Evolutionary conservation across 2,329 filamentous ascomycete species (phyloP), one percentile per base, ranked within the genome.

Genomic region (Hypomyces perniciosus): DNA sequence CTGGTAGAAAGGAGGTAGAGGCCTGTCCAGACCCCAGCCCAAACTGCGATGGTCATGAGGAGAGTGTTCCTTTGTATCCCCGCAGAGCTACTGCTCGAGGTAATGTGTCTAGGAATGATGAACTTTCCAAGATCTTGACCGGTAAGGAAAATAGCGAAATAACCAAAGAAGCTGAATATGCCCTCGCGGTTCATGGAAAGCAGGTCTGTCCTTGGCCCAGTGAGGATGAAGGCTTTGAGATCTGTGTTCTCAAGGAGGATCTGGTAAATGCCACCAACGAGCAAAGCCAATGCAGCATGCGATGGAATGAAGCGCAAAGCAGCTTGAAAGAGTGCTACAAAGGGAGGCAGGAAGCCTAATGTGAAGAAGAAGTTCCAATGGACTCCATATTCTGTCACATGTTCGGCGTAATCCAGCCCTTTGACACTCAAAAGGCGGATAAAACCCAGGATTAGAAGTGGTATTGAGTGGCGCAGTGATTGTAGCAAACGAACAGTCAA

Each of bases 351-450:
- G 44, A 96, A 80, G 5, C 84, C 91, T 8, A 99, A 76, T 0
- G 93, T 99, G 71, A 97, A 97, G 77, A 99, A 99, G 69, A 99
- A 99, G 68, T 99, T 99, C 93, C 93, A 99, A 68, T 99, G 93
- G 8, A 99, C 89, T 40, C 93, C 93, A 64, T 99, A 99, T 66
- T 99, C 93, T 10, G 89, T 90, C 52, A 96, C 90, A 72, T 99
- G 93, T 67, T 99, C 93, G 3, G 91, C 91, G 65, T 99, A 99
- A 65, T 97, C 90, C 30, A 96, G 74, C 6, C 89, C 88, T 71
- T 99, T 99, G 64, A 97, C 91, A 60, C 85, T 95, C 58, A 90
- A 82, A 27, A 97, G 77, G 27, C 93, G 83, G 50, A 95, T 75
- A 27, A 93, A 65, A 10, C 93, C 93, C 4, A 99, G 76, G 2